phyloP scores from a whole-genome alignment of 73 alveolate species.

The Blepharisma stoltei region DNA sequence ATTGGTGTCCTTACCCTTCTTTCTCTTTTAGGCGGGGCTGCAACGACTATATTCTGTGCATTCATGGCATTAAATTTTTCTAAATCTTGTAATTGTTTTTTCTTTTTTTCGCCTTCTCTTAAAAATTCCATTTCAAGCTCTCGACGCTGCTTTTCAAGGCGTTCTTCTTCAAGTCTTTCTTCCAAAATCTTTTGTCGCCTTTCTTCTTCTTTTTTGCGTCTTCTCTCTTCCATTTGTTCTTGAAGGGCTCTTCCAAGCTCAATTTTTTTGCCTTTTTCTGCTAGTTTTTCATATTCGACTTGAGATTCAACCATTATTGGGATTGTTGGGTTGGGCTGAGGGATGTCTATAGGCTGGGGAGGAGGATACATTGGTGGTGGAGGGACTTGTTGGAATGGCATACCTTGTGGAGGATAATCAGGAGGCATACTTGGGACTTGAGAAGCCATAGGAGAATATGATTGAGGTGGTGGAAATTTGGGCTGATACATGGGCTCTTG shows the following conservation, averaged over 20 bases:
- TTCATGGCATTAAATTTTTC: conserved; percentile 5
- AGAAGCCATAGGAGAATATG: background rate
- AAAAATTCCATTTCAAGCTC: background rate
- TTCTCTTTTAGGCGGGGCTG: background rate
- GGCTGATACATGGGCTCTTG: background rate
- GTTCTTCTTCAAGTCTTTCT: conserved; percentile 34
- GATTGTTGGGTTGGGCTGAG: background rate
- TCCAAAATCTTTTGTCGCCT: conserved; percentile 23
- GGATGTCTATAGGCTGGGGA: background rate
- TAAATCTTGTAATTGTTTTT: background rate
- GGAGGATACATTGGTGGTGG: conserved; percentile 8
- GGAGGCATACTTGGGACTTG: background rate
- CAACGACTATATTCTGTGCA: background rate
- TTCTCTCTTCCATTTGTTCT: conserved; percentile 33
- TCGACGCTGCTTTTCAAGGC: conserved; percentile 24
- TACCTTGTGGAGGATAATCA: background rate
- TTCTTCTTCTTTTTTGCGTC: conserved; percentile 25
- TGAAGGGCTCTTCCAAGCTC: background rate
- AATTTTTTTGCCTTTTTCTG: background rate
- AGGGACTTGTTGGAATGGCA: background rate
- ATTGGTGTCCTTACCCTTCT: conserved; percentile 32
- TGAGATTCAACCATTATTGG: background rate
- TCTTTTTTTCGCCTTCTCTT: background rate
- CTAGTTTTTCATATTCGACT: background rate
- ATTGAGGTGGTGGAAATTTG: background rate